Evolutionary conservation across 139 green algal species (phyloP), one percentile per base, ranked within the genome.

Genomic region (Pleodorina starrii): DNA sequence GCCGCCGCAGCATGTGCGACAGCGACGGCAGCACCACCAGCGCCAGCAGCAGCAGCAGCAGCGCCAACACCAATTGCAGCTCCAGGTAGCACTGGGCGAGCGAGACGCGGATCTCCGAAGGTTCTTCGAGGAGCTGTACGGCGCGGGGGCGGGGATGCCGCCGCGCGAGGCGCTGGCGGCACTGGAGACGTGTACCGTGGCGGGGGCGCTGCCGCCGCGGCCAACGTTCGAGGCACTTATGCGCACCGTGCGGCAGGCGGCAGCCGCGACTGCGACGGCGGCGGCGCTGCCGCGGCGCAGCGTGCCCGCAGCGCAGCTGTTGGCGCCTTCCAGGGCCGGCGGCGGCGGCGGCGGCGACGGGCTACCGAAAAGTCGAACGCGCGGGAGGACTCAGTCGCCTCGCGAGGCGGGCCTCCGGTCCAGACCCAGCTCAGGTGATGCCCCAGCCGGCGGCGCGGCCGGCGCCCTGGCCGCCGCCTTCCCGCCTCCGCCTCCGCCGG

Each of bases 41-140:
- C 7, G 27, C 19, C 42, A 80, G 35, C 42, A 59, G 25, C 7
- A 82, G 46, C n/a, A 60, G 74, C 74, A 25, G 74, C 10, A 68
- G 25, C 29, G 43, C 2, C 74, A 82, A 3, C 44, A 82, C 16
- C 74, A 66, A 2, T 44, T 27, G 27, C 44, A 82, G 74, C 74
- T 66, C 23, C 46, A 66, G 7, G 54, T 32, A 21, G 54, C 3
- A 66, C 21, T 21, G 29, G 54, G 54, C 21, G 54, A 66, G 54
- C 54, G 7, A 23, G 25, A 11, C 44, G 25, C 48, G 35, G 59
- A 87, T 6, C 81, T 87, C 51, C 23, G 16, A 17, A 44, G 59
- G 51, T 87, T 87, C n/a, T 77, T 87, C n/a, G 63, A 59, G 42
- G 81, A 77, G 81, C 81, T 87, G 81, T 12, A 44, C 36, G 14